Evolutionary conservation across 202 grass and related monocot genomes (phyloP).

Genomic region (Panicum hallii): DNA sequence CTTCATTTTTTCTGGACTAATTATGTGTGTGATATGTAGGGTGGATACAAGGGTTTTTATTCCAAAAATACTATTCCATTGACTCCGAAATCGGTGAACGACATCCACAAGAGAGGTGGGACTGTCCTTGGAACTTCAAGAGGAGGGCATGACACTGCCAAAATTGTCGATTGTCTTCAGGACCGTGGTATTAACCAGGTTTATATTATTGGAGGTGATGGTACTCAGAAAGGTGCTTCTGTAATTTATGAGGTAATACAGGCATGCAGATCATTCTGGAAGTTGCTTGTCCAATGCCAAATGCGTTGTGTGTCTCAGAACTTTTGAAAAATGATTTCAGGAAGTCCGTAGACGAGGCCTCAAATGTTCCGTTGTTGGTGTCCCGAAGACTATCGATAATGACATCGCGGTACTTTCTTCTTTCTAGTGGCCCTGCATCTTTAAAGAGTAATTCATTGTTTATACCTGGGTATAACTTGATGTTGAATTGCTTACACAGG

Average conservation of each 20-base stretch:
- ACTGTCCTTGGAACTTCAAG: conserved; percentile 90
- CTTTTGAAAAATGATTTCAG: conserved; percentile 55
- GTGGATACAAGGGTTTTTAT: conserved; percentile 98
- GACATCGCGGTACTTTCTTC: conserved; percentile 86
- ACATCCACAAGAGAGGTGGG: conserved; percentile 98
- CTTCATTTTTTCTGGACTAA: conserved; percentile 24
- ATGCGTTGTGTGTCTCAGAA: neutral
- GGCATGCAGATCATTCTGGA: neutral
- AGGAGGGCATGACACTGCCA: conserved; percentile 87
- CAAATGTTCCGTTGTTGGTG: conserved; percentile 82
- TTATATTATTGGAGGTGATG: conserved; percentile 97
- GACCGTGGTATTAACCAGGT: conserved; percentile 97
- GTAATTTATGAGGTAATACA: conserved; percentile 87
- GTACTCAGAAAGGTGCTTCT: conserved; percentile 93
- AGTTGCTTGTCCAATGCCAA: conserved; percentile 2
- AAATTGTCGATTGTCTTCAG: conserved; percentile 95
- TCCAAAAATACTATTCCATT: conserved; percentile 78
- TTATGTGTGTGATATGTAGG: conserved; percentile 51
- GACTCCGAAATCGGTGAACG: conserved; percentile 81
- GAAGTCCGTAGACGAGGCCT: conserved; percentile 87
- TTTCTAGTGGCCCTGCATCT: conserved; percentile 28
- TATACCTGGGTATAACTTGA: neutral
- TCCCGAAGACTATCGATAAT: conserved; percentile 99
- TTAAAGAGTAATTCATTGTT: neutral
- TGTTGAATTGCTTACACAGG: conserved; percentile 54